Evolutionary conservation across 768 basidiomycete genomes (phyloP), one percentile per base, ranked within the genome.

Genomic region (Nevesoporus exiguus): DNA sequence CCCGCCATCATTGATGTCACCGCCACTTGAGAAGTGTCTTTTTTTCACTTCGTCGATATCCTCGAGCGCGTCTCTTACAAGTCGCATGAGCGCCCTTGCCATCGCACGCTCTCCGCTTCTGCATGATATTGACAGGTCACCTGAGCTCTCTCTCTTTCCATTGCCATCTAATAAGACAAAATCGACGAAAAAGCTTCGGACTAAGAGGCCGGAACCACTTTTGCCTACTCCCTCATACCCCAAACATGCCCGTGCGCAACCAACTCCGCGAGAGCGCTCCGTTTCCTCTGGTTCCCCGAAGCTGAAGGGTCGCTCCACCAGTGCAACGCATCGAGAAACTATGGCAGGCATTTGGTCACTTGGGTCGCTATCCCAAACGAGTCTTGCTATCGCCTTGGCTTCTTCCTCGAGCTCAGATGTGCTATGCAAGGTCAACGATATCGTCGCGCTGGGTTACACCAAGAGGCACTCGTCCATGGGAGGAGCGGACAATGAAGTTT

Each of bases 1-100:
- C 56, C 85, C 86, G 0, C 75, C 82, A 2, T 74, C 75, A 54
- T 67, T 87, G 33, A 80, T 73, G 66, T 85, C 80, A 11, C 80
- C 81, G 1, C 76, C 80, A 1, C 72, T 87, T 51, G 78, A 83
- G 51, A 77, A 73, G 25, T 73, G 76, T 25, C 73, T 87, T 27
- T 82, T 80, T 60, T 86, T 87, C 58, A 76, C 77, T 1, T 65
- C 50, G 4, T 29, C 65, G 1, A 14, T 51, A 27, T 60, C 61
- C 14, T 58, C 59, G 25, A 58, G 55, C 5, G 22, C 27, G 7
- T 66, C 69, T 15, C 53, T 71, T 9, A 43, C 51, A 13, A 21
- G 53, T 9, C 44, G 41, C 21, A 40, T 29, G 58, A 24, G 51
- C 37, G 10, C 31, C 13, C 5, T 48, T 34, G 42, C 42, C 6